Evolutionary conservation across 148 eudicot species (phyloP).

Genomic region (Rheum nobile): DNA sequence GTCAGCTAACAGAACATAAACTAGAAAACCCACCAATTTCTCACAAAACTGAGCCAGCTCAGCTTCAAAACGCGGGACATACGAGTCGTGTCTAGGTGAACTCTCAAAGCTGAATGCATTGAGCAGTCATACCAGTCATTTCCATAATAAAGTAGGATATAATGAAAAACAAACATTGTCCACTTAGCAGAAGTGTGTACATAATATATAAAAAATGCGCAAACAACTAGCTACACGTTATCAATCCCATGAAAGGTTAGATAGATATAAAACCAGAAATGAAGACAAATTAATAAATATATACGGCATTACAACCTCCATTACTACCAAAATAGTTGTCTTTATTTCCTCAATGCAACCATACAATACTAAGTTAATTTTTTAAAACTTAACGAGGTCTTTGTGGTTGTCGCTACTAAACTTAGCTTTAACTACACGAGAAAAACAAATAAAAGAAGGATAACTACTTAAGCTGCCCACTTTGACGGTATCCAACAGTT

Average conservation of each 20-base stretch:
- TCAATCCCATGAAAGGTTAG: not conserved
- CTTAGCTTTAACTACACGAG: not conserved
- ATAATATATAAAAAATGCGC: not conserved
- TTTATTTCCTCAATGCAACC: not conserved
- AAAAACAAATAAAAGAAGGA: not conserved
- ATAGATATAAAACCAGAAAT: not conserved
- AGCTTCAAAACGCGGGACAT: constrained; percentile 80
- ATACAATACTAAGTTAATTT: not conserved
- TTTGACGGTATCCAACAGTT: not conserved
- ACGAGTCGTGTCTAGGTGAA: constrained; percentile 86
- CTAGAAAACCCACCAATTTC: constrained; percentile 57
- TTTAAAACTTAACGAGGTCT: not conserved
- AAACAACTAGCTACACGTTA: not conserved
- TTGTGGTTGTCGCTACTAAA: not conserved
- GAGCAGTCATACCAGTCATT: constrained; percentile 7
- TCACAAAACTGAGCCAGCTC: constrained; percentile 92
- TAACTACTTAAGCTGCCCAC: not conserved
- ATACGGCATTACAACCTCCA: not conserved
- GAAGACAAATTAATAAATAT: not conserved
- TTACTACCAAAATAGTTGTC: not conserved
- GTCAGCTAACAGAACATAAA: not conserved
- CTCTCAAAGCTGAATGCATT: constrained; percentile 54
- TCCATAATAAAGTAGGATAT: not conserved
- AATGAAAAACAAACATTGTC: not conserved
- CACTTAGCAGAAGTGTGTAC: not conserved